Evolutionary conservation across 768 basidiomycete species (phyloP).

Genomic region (Calocybe gangraenosa): DNA sequence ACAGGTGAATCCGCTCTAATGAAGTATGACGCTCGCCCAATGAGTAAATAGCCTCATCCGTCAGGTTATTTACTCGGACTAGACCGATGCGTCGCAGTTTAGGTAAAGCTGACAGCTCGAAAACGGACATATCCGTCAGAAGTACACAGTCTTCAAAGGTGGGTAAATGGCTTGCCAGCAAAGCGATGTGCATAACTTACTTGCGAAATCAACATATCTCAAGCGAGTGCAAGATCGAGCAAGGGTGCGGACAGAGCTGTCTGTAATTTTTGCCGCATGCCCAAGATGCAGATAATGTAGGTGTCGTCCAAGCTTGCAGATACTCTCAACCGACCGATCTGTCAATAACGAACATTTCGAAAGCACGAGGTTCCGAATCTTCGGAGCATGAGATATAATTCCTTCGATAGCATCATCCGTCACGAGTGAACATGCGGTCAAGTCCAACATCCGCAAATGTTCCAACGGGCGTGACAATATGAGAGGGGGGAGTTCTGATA

Average conservation of each 20-base stretch:
- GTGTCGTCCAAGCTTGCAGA: conserved; percentile 86
- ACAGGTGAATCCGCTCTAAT: conserved; percentile 93
- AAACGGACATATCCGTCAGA: conserved; percentile 91
- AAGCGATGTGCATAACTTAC: conserved; percentile 42
- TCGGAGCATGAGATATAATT: conserved; percentile 74
- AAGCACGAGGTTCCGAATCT: conserved; percentile 81
- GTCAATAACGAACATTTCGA: conserved; percentile 82
- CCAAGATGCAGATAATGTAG: conserved; percentile 95
- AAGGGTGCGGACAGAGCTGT: conserved; percentile 77
- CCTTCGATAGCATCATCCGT: conserved; percentile 85
- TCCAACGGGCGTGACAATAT: conserved; percentile 64
- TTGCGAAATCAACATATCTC: conserved; percentile 95
- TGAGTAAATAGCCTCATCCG: conserved; percentile 89
- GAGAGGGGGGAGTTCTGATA: conserved; percentile 61
- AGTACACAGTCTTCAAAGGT: conserved; percentile 65
- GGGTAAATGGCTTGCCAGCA: conserved; percentile 10
- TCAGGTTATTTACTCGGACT: conserved; percentile 88
- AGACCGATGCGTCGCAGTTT: conserved; percentile 94
- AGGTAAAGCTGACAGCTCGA: conserved; percentile 82
- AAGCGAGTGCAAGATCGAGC: conserved; percentile 86
- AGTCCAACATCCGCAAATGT: conserved; percentile 87
- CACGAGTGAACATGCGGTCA: conserved; percentile 78
- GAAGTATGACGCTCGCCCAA: conserved; percentile 82
- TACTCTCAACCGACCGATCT: conserved; percentile 76
- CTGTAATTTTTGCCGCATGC: conserved; percentile 87